phyloP scores from a whole-genome alignment of 2,329 filamentous ascomycete species.

The Neopestalotiopsis sp. region DNA sequence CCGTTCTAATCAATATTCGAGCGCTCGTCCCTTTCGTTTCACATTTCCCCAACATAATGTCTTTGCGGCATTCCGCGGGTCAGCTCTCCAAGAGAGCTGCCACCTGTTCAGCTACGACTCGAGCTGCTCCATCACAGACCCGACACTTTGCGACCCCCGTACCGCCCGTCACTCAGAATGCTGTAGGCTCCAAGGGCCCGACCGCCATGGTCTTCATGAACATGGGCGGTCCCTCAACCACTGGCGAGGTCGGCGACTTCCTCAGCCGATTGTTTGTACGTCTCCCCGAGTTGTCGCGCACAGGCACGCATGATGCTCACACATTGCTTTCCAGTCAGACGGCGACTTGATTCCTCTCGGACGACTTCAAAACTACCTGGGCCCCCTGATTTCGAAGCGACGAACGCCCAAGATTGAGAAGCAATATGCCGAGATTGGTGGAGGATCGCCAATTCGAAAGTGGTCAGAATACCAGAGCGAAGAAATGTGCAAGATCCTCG shows the following conservation, averaged over 20 bases:
- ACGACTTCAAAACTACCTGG: slow-evolving; percentile 86
- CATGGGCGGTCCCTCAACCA: slow-evolving; percentile 94
- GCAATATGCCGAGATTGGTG: slow-evolving; percentile 93
- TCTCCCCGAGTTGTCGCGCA: slow-evolving; percentile 21
- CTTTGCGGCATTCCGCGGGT: slow-evolving; percentile 43
- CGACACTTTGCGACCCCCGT: slow-evolving; percentile 64
- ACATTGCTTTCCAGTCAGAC: slow-evolving; percentile 68
- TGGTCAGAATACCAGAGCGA: slow-evolving; percentile 95
- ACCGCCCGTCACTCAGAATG: slow-evolving; percentile 81
- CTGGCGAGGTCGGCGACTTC: slow-evolving; percentile 87
- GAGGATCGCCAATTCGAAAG: slow-evolving; percentile 96
- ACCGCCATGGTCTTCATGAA: slow-evolving; percentile 99
- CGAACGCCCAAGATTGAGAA: slow-evolving; percentile 96
- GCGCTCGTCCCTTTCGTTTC: not conserved
- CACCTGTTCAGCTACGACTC: slow-evolving; percentile 30
- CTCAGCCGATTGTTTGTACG: slow-evolving; percentile 89
- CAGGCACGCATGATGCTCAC: not conserved
- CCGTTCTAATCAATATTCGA: not conserved
- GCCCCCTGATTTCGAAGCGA: slow-evolving; percentile 82
- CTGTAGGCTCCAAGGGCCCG: slow-evolving; percentile 73
- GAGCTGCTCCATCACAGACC: slow-evolving; percentile 40
- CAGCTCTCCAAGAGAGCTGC: slow-evolving; percentile 41
- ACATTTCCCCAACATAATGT: slow-evolving; percentile 36
- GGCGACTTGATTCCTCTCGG: slow-evolving; percentile 95
- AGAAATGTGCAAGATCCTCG: slow-evolving; percentile 97